These are phyloP conservation scores for Salix caprea DNA, from an alignment of 345 rosid species.

Conservation along the genomic window DNA sequence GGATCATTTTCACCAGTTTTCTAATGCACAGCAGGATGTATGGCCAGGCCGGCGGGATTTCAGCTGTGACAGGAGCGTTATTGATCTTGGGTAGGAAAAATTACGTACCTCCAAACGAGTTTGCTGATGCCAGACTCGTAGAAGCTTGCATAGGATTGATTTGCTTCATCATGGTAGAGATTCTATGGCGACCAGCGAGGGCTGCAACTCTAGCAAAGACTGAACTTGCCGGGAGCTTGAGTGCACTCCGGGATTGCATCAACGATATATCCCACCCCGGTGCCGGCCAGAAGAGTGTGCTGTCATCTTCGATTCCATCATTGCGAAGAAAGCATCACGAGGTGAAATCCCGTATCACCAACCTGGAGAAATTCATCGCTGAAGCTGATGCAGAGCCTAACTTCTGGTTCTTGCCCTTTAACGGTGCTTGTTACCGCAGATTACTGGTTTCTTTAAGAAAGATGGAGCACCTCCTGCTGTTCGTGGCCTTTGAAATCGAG, in stretches of 20 bases:
- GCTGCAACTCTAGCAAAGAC: conserved; percentile 54
- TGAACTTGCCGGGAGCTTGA: conserved; percentile 37
- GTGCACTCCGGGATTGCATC: conserved; percentile 26
- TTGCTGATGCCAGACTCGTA: conserved; percentile 50
- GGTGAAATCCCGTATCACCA: conserved; percentile 29
- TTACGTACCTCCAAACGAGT: conserved; percentile 48
- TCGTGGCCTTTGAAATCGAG: conserved; percentile 29
- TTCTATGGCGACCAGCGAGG: conserved; percentile 44
- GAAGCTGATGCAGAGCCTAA: conserved; percentile 58
- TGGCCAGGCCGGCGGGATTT: conserved; percentile 56
- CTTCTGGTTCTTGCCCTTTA: conserved; percentile 49
- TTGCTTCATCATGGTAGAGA: conserved; percentile 47
- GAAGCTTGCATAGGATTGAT: conserved; percentile 58
- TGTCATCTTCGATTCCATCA: conserved; percentile 20
- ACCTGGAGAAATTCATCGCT: conserved; percentile 31
- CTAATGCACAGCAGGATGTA: conserved; percentile 61
- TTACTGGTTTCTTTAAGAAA: conserved; percentile 39
- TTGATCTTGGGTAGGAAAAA: conserved; percentile 59
- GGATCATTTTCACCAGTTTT: conserved; percentile 53
- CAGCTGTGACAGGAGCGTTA: conserved; percentile 56
- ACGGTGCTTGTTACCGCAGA: conserved; percentile 32
- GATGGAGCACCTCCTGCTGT: conserved; percentile 41
- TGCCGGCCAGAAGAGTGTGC: conserved; percentile 17
- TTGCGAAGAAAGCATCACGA: conserved; percentile 32
- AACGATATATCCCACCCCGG: conserved; percentile 18